A percentile compares a stretch with the other conserved stretches of the same genome.
Evolutionary conservation across 192 early-diverging fungal species (phyloP).

Genomic region (Coemansia sp.): DNA sequence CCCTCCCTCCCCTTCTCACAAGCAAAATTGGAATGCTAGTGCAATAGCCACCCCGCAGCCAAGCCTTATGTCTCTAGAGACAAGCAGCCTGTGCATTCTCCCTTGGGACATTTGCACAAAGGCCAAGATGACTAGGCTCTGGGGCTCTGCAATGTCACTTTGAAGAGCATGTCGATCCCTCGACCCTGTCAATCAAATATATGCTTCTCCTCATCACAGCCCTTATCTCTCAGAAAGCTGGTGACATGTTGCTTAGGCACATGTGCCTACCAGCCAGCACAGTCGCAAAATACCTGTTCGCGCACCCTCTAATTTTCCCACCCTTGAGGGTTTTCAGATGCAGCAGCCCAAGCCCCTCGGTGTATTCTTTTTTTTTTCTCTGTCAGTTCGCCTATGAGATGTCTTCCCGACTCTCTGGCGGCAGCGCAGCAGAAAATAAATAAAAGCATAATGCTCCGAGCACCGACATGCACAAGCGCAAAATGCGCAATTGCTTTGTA

Average conservation of each 20-base stretch:
- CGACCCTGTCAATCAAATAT: conserved; percentile 9
- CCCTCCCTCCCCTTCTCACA: neutral
- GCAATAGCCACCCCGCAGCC: neutral
- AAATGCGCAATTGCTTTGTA: neutral
- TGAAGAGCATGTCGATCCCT: conserved; percentile 7
- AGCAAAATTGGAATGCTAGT: neutral
- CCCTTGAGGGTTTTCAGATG: conserved; percentile 6
- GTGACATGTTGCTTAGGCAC: neutral
- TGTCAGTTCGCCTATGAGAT: neutral
- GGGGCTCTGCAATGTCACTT: conserved; percentile 10
- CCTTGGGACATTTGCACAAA: neutral
- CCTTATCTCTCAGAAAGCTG: neutral
- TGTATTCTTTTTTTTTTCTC: neutral
- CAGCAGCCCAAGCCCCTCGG: conserved; percentile 3
- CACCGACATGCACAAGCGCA: neutral
- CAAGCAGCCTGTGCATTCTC: neutral
- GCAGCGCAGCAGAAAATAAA: neutral
- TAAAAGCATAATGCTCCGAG: conserved; percentile 3
- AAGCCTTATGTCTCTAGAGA: neutral
- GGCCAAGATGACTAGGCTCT: neutral
- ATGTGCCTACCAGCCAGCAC: neutral
- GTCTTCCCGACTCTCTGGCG: conserved; percentile 4
- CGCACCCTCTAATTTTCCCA: conserved; percentile 2
- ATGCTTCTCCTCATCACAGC: neutral
- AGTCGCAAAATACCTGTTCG: conserved; percentile 1